phyloP scores from a whole-genome alignment of 2,329 filamentous ascomycete genomes.

The Monascus ruber region DNA sequence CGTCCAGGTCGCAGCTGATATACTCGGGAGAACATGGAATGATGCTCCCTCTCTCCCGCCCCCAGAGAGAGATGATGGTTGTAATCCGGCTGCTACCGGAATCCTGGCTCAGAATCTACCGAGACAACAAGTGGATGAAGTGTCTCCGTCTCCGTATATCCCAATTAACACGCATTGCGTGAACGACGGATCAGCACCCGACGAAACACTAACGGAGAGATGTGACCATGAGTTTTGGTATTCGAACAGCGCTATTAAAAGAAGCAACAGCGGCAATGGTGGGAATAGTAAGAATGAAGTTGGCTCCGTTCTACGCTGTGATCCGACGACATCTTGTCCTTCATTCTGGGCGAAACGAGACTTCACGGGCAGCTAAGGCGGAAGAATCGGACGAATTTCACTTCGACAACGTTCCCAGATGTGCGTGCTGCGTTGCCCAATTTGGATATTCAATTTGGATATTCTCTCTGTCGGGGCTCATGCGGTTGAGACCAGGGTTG shows the following conservation, averaged over 20 bases:
- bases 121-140: constrained; percentile 45
- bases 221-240: constrained; percentile 86
- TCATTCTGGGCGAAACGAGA: constrained; percentile 67
- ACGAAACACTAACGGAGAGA: constrained; percentile 50
- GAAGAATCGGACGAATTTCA: constrained; percentile 70
- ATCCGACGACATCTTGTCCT: constrained; percentile 67
- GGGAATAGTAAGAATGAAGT: too few relatives aligned
- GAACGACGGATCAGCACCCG: constrained; percentile 57
- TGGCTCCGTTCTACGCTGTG: constrained; percentile 56
- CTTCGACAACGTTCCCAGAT: constrained; percentile 81
- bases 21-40: constrained; percentile 62
- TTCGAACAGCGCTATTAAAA: constrained; percentile 40
- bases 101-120: constrained; percentile 48
- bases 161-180: constrained; percentile 69
- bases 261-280: too few relatives aligned
- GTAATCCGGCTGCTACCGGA: constrained; percentile 55
- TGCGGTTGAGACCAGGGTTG: constrained; percentile 73
- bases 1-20: constrained; percentile 63
- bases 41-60: constrained; percentile 46
- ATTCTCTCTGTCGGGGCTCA: constrained; percentile 68
- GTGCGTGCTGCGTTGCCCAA: constrained; percentile 73
- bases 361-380: constrained; percentile 60
- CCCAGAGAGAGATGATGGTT: constrained; percentile 39
- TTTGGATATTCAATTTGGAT: constrained; percentile 49
- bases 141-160: constrained; percentile 47